phyloP scores from a whole-genome alignment of 2,329 filamentous ascomycete species.

The Coniochaeta hoffmannii region DNA sequence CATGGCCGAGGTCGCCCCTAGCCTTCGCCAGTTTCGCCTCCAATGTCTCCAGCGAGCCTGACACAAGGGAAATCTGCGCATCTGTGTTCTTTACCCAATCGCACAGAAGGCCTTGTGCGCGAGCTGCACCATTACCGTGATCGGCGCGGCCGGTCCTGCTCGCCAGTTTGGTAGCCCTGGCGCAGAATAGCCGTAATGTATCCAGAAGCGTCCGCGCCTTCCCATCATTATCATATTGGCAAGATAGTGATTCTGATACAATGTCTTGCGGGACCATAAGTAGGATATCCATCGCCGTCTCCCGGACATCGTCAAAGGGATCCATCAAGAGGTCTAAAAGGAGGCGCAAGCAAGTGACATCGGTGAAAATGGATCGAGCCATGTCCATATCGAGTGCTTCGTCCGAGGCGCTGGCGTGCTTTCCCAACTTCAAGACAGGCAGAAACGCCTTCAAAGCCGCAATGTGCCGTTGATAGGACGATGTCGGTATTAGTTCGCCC shows the following conservation, averaged over 20 bases:
- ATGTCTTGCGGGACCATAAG: conserved; percentile 36
- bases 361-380: conserved; percentile 23
- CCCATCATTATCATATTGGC: background rate
- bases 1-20: conserved; percentile 55
- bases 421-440: conserved; percentile 60
- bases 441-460: conserved; percentile 66
- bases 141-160: conserved; percentile 75
- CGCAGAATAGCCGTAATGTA: conserved; percentile 39
- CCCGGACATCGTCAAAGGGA: conserved; percentile 87
- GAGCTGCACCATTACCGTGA: conserved; percentile 84
- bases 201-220: conserved; percentile 14
- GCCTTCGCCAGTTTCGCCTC: conserved; percentile 59
- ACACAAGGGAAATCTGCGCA: conserved; percentile 42
- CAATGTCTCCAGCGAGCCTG: conserved; percentile 51
- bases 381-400: conserved; percentile 17
- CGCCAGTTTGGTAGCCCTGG: conserved; percentile 49
- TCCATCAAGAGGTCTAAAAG: conserved; percentile 78
- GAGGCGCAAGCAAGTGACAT: conserved; percentile 48
- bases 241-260: conserved; percentile 15
- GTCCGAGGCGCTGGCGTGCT: conserved; percentile 32
- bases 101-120: conserved; percentile 64
- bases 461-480: conserved; percentile 86
- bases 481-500: conserved; percentile 67
- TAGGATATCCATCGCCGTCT: conserved; percentile 43
- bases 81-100: conserved; percentile 40